A percentile compares a stretch with the other conserved stretches of the same genome.
phyloP scores from a whole-genome alignment of 768 basidiomycete genomes.

The Trametes coccinea region DNA sequence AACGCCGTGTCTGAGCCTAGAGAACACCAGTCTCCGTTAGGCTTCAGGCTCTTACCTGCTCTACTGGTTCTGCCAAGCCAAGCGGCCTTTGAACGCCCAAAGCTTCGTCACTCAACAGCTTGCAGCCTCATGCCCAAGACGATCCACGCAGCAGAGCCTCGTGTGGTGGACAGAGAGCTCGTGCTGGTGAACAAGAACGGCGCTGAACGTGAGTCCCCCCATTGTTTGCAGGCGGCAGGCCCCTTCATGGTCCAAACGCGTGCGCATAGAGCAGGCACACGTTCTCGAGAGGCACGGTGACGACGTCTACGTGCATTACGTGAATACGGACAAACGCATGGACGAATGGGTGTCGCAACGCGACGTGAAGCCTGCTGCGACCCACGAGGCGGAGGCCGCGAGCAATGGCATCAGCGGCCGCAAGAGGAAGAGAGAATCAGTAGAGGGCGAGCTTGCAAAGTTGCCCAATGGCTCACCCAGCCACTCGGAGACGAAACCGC shows the following conservation, averaged over 20 bases:
- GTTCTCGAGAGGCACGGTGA: conserved; percentile 52
- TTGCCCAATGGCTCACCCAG: conserved; percentile 14
- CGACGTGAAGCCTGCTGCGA: conserved; percentile 37
- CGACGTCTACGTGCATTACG: conserved; percentile 72
- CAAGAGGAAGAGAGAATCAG: conserved; percentile 30
- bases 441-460: conserved; percentile 5
- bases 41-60: conserved; percentile 4
- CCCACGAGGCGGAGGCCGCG: conserved; percentile 26
- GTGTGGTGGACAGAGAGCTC: conserved; percentile 14
- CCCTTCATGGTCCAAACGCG: too few relatives aligned
- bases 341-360: conserved; percentile 70
- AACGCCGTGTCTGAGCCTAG: neutral
- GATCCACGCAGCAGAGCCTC: conserved; percentile 12
- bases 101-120: neutral
- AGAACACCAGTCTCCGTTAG: neutral
- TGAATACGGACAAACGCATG: conserved; percentile 66
- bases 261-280: conserved; percentile 45
- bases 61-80: neutral
- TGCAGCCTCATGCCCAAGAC: conserved; percentile 21
- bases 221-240: neutral
- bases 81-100: neutral
- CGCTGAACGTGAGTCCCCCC: conserved; percentile 19
- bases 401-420: conserved; percentile 25
- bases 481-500: conserved; percentile 1
- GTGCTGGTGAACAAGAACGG: conserved; percentile 26